These are phyloP conservation scores for Zopfia rhizophila DNA, from an alignment of 2,329 filamentous ascomycete species.

Conservation along the genomic window DNA sequence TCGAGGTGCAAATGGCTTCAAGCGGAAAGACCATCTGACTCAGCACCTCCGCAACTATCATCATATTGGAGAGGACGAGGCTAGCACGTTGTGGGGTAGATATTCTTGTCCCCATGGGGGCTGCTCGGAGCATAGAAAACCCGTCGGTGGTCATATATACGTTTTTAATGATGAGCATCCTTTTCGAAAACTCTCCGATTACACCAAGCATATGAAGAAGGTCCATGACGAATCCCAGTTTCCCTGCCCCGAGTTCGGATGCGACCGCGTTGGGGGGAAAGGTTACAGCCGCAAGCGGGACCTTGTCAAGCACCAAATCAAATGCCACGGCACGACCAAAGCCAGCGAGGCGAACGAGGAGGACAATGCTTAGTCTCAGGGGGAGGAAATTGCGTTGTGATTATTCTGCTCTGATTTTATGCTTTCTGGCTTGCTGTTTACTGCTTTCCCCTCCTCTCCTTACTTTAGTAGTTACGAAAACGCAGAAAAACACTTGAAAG, in stretches of 20 bases:
- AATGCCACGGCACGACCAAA: slow-evolving; percentile 27
- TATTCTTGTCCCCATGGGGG: slow-evolving; percentile 29
- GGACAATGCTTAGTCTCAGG: too few species aligned
- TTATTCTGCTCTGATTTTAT: too few species aligned
- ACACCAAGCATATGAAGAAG: slow-evolving; percentile 50
- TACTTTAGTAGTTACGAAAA: too few species aligned
- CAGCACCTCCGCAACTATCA: slow-evolving; percentile 54
- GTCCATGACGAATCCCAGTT: slow-evolving; percentile 48
- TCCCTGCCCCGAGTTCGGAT: slow-evolving; percentile 43
- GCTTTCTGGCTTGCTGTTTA: too few species aligned
- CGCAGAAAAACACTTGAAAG: too few species aligned
- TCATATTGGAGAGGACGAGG: slow-evolving; percentile 39
- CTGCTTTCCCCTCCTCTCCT: too few species aligned
- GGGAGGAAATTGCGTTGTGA: too few species aligned
- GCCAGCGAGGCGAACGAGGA: too few species aligned
- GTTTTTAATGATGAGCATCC: not conserved
- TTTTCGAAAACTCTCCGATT: slow-evolving; percentile 37
- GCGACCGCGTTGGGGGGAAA: slow-evolving; percentile 32
- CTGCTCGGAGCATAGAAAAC: slow-evolving; percentile 30
- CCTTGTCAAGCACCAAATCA: slow-evolving; percentile 25
- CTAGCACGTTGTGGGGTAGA: slow-evolving; percentile 9
- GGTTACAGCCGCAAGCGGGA: slow-evolving; percentile 28
- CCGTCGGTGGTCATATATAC: too few species aligned
- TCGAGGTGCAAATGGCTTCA: slow-evolving; percentile 47
- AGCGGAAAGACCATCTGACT: slow-evolving; percentile 50